phyloP scores from a whole-genome alignment of 169 alveolate genomes.

The Eimeria falciformis region DNA sequence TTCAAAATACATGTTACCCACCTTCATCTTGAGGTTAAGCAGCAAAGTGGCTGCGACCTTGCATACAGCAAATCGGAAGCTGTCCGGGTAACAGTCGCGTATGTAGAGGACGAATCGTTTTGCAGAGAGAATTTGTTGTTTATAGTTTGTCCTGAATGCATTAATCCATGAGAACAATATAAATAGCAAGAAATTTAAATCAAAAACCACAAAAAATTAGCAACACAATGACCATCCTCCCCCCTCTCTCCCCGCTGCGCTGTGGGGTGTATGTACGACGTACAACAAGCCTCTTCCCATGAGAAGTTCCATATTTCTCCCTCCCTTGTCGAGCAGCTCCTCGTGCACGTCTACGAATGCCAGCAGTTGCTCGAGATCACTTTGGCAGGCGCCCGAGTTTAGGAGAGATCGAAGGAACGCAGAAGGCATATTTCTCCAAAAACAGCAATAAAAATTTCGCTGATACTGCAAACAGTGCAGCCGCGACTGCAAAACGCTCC shows the following conservation, averaged over 20 bases:
- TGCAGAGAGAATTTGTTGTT: constrained; percentile 61
- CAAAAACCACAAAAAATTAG: too few relatives aligned
- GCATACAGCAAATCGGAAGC: constrained; percentile 67
- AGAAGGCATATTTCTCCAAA: constrained; percentile 20
- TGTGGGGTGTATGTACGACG: not conserved
- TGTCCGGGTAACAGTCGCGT: constrained; percentile 70
- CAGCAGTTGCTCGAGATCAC: constrained; percentile 85
- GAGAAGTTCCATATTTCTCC: constrained; percentile 82
- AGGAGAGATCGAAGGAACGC: constrained; percentile 73
- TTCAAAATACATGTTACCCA: not conserved
- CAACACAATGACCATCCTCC: not conserved
- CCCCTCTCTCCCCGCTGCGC: not conserved
- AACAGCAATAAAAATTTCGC: constrained; percentile 36
- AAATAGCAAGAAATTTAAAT: too few relatives aligned
- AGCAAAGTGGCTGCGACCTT: constrained; percentile 60
- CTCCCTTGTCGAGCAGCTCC: constrained; percentile 86
- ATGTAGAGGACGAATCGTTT: constrained; percentile 54
- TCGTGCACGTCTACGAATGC: constrained; percentile 91
- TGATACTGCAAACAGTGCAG: constrained; percentile 59
- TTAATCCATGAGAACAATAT: not conserved
- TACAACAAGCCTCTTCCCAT: constrained; percentile 82
- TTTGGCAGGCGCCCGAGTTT: constrained; percentile 78
- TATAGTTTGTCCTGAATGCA: constrained; percentile 41
- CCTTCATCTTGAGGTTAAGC: constrained; percentile 61
- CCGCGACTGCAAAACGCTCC: constrained; percentile 58